phyloP scores from a whole-genome alignment of 306 rosid species.

The Sesbania bispinosa region DNA sequence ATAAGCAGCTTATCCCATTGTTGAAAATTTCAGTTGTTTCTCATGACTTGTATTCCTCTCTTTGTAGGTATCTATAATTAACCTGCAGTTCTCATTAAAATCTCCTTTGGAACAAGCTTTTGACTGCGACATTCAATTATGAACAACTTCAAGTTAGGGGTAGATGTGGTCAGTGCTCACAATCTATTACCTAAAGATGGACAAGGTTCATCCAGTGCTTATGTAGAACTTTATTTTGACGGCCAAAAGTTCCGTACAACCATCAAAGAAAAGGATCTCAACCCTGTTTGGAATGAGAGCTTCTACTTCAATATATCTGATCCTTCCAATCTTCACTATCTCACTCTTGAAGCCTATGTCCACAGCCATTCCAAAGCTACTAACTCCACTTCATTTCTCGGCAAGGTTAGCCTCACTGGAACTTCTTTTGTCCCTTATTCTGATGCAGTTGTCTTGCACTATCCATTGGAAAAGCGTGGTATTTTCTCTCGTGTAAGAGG shows the following conservation, averaged over 20 bases:
- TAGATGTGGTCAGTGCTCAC: constrained; percentile 78
- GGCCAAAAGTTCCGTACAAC: constrained; percentile 74
- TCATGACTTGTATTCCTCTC: background rate
- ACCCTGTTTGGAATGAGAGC: constrained; percentile 84
- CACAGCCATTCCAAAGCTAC: constrained; percentile 50
- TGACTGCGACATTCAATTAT: constrained; percentile 21
- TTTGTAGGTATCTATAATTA: constrained; percentile 28
- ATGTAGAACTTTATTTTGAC: constrained; percentile 72
- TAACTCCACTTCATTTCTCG: constrained; percentile 62
- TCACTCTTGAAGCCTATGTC: constrained; percentile 64
- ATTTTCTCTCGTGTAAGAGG: constrained; percentile 79
- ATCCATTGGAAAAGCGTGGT: constrained; percentile 71
- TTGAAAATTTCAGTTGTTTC: constrained; percentile 9
- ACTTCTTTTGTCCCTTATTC: constrained; percentile 75
- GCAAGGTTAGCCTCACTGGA: constrained; percentile 64
- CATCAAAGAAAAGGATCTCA: constrained; percentile 70
- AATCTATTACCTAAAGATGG: constrained; percentile 86
- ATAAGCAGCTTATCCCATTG: background rate
- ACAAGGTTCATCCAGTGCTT: constrained; percentile 72
- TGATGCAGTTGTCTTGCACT: constrained; percentile 85
- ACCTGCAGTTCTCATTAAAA: constrained; percentile 3
- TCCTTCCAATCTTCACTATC: constrained; percentile 68
- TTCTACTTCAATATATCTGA: constrained; percentile 79
- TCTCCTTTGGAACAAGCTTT: constrained; percentile 15
- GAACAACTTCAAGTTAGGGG: constrained; percentile 77